These are phyloP conservation scores for Kwoniella pini DNA, from an alignment of 768 basidiomycete species.

Conservation along the genomic window DNA sequence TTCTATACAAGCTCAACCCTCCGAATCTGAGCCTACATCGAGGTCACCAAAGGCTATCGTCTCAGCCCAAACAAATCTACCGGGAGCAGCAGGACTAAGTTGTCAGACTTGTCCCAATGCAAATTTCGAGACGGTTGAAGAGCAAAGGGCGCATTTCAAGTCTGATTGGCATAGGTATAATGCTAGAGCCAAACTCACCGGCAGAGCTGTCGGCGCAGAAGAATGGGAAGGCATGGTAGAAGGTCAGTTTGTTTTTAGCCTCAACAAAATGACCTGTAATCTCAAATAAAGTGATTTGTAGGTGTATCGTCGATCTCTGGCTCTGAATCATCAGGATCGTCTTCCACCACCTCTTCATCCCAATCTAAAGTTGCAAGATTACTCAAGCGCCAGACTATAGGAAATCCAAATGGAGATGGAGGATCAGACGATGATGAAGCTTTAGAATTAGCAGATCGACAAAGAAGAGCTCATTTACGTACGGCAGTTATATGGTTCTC, in stretches of 20 bases:
- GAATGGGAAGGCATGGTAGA: slow-evolving; percentile 78
- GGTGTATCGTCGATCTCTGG: slow-evolving; percentile 73
- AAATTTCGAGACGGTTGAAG: slow-evolving; percentile 71
- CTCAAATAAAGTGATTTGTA: slow-evolving; percentile 7
- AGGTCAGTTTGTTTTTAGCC: slow-evolving; percentile 59
- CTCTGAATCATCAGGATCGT: slow-evolving; percentile 62
- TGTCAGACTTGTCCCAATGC: slow-evolving; percentile 58
- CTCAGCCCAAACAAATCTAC: background rate
- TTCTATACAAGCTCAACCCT: slow-evolving; percentile 58
- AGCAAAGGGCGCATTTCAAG: slow-evolving; percentile 81
- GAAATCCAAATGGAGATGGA: slow-evolving; percentile 56
- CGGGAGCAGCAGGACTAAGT: slow-evolving; percentile 24
- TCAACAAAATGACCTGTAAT: background rate
- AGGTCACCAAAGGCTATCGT: background rate
- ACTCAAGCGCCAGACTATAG: slow-evolving; percentile 65
- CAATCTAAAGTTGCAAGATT: slow-evolving; percentile 67
- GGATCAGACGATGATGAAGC: slow-evolving; percentile 42
- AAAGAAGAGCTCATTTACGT: slow-evolving; percentile 58
- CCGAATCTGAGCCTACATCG: slow-evolving; percentile 26
- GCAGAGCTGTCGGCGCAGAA: slow-evolving; percentile 64
- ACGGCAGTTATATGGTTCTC: slow-evolving; percentile 86
- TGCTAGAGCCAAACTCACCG: slow-evolving; percentile 70
- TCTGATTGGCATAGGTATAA: slow-evolving; percentile 99
- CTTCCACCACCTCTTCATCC: slow-evolving; percentile 54
- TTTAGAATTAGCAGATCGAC: slow-evolving; percentile 42